Percentiles rank a stretch among this genome's conserved stretches.
Evolutionary conservation across 225 moss, liverwort and hornwort species (phyloP).

Genomic region (Bryoerythrophyllum caledonicum): DNA sequence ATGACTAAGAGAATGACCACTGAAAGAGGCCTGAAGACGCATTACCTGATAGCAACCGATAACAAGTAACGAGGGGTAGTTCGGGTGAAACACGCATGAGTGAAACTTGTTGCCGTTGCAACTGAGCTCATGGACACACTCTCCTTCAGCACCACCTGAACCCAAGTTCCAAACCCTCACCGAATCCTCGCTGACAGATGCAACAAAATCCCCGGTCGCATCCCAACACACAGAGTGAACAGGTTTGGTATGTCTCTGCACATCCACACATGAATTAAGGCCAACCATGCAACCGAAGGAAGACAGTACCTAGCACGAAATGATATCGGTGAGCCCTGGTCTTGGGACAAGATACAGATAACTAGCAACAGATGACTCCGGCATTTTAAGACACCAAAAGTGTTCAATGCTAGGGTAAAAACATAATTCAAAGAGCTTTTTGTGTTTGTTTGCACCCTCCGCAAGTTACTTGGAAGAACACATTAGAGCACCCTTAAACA

Average conservation of each 20-base stretch:
- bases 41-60: conserved; percentile 96
- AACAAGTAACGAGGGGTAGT: conserved; percentile 92
- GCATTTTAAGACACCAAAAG: neutral
- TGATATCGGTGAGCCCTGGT: neutral
- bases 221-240: conserved; percentile 99
- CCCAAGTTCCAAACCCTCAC: conserved; percentile 99
- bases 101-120: conserved; percentile 99
- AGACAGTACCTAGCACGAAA: neutral
- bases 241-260: conserved; percentile 98
- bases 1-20: neutral
- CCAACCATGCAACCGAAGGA: conserved; percentile 2
- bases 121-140: conserved; percentile 97
- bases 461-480: neutral
- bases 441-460: neutral
- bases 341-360: neutral
- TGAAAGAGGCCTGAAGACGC: neutral
- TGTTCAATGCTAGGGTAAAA: neutral
- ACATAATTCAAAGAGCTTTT: too few species aligned
- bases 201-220: conserved; percentile 92
- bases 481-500: neutral
- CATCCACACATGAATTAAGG: conserved; percentile 9
- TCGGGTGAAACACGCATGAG: conserved; percentile 99
- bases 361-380: neutral
- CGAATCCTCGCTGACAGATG: conserved; percentile 99
- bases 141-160: conserved; percentile 77